Base-by-base conservation (phyloP, 169 alveolate species). In the Plasmodium blacklocki region DNA sequence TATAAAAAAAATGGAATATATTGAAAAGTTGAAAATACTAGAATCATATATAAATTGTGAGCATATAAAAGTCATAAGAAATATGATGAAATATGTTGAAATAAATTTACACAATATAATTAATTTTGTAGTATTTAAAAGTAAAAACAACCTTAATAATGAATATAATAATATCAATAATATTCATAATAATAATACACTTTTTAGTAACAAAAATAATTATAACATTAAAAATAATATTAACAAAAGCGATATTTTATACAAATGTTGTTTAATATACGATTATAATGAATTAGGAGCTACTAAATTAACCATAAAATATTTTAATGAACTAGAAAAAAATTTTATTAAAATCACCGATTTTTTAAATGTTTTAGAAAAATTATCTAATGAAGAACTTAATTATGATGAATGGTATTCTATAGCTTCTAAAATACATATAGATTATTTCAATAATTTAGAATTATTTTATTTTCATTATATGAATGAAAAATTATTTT, bases 251-350 rank as follows among this genome's bases (percentile, higher is more conserved):
- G 50, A 70, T 11, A 72, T 86, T 12, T 18, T 86, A 71, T 49
- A 63, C 6, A 64, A 86, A 0, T 86, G 92, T 64, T 86, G 92
- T 49, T 45, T 71, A 9, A 86, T 71, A 45, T 73, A 86, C 15
- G 86, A 86, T 54, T 86, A 21, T 52, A 86, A 86, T 45, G 80
- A 72, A 67, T 59, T 86, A 64, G 92, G 92, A 3, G 88, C 92
- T 14, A 86, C 87, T 1, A 75, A 56, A 49, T 59, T 86, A 26
- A 86, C 92, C 9, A 60, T 19, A 54, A 86, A 59, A 49, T 86
- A 60, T 47, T 86, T 86, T 56, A 43, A 45, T 4, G 92, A 71
- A 47, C 63, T 86, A 66, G 92, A 86, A 67, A 60, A 47, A 18
- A 86, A 7, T 15, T 23, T 47, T 49, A 72, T 86, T 23, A 86